Evolutionary conservation across 352 stramenopile species (phyloP).

Genomic region (Thalassiosira mediterranea): DNA sequence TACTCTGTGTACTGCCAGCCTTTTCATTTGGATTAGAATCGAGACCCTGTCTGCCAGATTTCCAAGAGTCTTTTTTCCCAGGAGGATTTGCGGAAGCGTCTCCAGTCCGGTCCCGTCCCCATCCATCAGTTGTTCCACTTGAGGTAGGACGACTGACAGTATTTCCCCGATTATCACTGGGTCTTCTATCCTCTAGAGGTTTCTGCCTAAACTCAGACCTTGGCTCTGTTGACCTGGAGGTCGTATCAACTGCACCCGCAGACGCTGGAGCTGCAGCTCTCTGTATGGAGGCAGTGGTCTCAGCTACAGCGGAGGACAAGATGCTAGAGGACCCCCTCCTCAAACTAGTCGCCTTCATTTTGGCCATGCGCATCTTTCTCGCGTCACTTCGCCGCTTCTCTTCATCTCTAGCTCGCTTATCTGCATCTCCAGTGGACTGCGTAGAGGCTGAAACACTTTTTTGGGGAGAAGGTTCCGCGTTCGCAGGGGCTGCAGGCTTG

Average conservation of each 20-base stretch:
- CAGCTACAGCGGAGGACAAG: constrained; percentile 2
- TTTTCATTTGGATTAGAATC: too few relatives aligned
- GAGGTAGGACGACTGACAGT: too few relatives aligned
- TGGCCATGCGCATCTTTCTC: constrained; percentile 25
- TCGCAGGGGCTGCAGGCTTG: constrained; percentile 1
- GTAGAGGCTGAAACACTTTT: too few relatives aligned
- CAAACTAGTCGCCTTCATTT: constrained; percentile 14
- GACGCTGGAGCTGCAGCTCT: background rate
- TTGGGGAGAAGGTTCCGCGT: background rate
- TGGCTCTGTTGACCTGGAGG: too few relatives aligned
- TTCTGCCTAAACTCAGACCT: too few relatives aligned
- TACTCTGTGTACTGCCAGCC: too few relatives aligned
- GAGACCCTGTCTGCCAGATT: too few relatives aligned
- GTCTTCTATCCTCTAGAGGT: too few relatives aligned
- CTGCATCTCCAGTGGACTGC: too few relatives aligned
- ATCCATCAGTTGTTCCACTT: constrained; percentile 7
- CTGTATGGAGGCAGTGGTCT: background rate
- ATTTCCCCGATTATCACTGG: too few relatives aligned
- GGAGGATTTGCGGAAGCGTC: background rate
- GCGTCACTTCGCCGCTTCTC: constrained; percentile 13
- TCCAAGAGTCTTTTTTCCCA: constrained; percentile 26
- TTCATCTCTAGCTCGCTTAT: constrained; percentile 2
- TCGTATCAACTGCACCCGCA: too few relatives aligned
- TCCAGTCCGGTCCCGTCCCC: constrained; percentile 23
- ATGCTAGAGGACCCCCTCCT: background rate